A percentile compares a stretch with the other conserved stretches of the same genome.
These are phyloP conservation scores for Phytopythium delawarense DNA, from an alignment of 352 stramenopile genomes.

Conservation along the genomic window DNA sequence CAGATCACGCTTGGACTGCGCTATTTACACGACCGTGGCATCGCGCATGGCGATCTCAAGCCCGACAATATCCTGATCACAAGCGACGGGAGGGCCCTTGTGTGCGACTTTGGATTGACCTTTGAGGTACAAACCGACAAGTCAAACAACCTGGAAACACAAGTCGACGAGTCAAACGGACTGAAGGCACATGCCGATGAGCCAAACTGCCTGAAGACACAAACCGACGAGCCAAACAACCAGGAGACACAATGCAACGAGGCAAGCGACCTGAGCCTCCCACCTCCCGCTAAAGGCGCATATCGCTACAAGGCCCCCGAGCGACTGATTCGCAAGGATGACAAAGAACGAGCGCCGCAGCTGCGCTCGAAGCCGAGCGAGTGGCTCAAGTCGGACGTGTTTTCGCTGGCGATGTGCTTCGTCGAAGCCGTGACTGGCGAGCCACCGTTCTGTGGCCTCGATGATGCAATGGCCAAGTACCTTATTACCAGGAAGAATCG, in stretches of 20 bases:
- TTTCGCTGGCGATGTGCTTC: background rate
- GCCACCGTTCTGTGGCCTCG: background rate
- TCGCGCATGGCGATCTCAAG: constrained; percentile 83
- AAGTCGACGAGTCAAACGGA: too few relatives aligned
- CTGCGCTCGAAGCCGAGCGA: background rate
- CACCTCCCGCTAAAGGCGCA: background rate
- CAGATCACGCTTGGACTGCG: constrained; percentile 31
- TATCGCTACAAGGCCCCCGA: background rate
- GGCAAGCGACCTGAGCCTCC: too few relatives aligned
- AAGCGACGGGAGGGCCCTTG: constrained; percentile 14
- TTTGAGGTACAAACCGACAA: background rate
- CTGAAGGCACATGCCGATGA: too few relatives aligned
- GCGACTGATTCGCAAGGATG: background rate
- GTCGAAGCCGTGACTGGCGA: background rate
- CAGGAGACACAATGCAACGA: too few relatives aligned
- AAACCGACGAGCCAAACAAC: too few relatives aligned
- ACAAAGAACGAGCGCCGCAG: background rate
- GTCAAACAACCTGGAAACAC: background rate
- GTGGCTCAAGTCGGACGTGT: constrained; percentile 2
- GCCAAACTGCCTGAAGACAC: too few relatives aligned
- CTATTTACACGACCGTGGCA: constrained; percentile 8
- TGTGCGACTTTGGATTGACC: constrained; percentile 22
- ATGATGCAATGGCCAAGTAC: background rate
- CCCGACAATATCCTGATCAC: constrained; percentile 25
- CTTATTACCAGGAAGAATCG: too few relatives aligned